Conservation (phyloP, 768 basidiomycete species). For the Cytidiella melzeri region DNA sequence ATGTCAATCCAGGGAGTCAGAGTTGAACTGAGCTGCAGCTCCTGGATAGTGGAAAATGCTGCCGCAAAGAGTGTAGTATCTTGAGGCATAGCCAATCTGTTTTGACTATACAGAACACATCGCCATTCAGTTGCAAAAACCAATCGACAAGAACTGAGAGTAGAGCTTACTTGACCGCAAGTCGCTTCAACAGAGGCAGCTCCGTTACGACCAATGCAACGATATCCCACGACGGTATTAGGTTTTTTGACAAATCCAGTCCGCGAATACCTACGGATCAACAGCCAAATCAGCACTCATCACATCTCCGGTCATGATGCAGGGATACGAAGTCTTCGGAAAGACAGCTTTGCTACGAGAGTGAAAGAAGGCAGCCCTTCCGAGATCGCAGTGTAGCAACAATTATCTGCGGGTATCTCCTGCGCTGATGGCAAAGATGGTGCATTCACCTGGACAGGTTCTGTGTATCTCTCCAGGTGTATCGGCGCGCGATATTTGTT, state of each 20-base stretch:
- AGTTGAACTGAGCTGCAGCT: slow-evolving; percentile 72
- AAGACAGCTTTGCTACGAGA: slow-evolving; percentile 10
- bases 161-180: slow-evolving; percentile 71
- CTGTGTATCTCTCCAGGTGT: slow-evolving; percentile 43
- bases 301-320: not conserved
- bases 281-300: not conserved
- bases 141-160: slow-evolving; percentile 9
- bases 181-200: slow-evolving; percentile 53
- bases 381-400: too few species aligned
- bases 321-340: not conserved
- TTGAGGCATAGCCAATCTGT: slow-evolving; percentile 48
- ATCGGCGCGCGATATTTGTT: slow-evolving; percentile 50
- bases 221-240: slow-evolving; percentile 66
- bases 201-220: slow-evolving; percentile 58
- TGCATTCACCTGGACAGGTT: slow-evolving; percentile 63
- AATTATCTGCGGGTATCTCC: not conserved
- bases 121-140: slow-evolving; percentile 10
- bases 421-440: not conserved
- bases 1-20: slow-evolving; percentile 69
- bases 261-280: slow-evolving; percentile 55
- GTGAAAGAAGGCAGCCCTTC: too few species aligned
- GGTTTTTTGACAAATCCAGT: slow-evolving; percentile 74
- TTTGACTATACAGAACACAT: slow-evolving; percentile 42
- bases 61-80: slow-evolving; percentile 24
- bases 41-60: slow-evolving; percentile 48